Evolutionary conservation across 2,329 filamentous ascomycete species (phyloP).

Genomic region (Scedosporium dehoogii): DNA sequence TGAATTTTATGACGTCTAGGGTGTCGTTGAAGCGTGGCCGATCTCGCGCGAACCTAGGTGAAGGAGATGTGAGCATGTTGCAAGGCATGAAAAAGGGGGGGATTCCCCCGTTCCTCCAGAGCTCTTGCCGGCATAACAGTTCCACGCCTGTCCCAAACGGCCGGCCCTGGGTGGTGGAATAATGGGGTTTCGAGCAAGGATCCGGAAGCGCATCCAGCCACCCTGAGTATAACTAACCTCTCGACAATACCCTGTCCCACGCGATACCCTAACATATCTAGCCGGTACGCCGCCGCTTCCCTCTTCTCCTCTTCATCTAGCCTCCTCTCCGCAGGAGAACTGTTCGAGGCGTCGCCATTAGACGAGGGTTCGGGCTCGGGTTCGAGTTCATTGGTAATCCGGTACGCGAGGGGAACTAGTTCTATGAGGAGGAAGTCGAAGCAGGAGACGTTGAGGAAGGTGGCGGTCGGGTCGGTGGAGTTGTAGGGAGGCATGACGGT

Average conservation of each 20-base stretch:
- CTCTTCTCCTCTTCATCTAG: constrained; percentile 71
- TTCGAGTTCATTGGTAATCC: constrained; percentile 67
- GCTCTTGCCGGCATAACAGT: too few relatives aligned
- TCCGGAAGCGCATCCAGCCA: too few relatives aligned
- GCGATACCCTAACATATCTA: constrained; percentile 80
- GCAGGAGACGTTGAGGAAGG: constrained; percentile 72
- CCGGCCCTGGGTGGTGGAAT: too few relatives aligned
- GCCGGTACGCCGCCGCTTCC: constrained; percentile 73
- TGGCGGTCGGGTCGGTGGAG: constrained; percentile 62
- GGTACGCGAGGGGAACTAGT: constrained; percentile 86
- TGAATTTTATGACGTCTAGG: constrained; percentile 92
- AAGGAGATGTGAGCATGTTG: background rate
- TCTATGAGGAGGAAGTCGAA: constrained; percentile 95
- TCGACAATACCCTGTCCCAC: constrained; percentile 90
- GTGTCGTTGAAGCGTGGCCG: constrained; percentile 84
- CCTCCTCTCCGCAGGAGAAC: constrained; percentile 16
- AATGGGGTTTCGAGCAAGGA: too few relatives aligned
- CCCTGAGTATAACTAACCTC: constrained; percentile 44
- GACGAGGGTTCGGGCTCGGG: constrained; percentile 17
- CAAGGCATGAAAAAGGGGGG: background rate
- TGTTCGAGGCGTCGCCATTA: constrained; percentile 7
- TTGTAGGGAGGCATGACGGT: constrained; percentile 56
- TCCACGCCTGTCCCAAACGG: background rate
- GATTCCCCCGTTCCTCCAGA: background rate
- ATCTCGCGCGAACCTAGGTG: constrained; percentile 67